Evolutionary conservation across 2,329 filamentous ascomycete species (phyloP), one percentile per base, ranked within the genome.

Genomic region (Fonsecaea pedrosoi): DNA sequence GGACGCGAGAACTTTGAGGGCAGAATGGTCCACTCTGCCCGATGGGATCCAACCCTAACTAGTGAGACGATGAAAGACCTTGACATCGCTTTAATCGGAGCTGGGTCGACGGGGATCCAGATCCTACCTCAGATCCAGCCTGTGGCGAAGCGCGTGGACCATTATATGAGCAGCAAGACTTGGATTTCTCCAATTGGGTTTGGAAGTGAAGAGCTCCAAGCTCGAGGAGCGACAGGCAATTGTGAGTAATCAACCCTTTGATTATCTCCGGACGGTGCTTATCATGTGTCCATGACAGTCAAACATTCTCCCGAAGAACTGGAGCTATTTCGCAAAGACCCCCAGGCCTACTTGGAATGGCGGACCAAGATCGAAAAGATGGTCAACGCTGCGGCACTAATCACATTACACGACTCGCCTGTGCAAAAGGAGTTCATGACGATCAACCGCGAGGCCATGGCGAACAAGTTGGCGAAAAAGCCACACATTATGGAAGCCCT

Each of bases 41-140:
- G 71, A 50, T 82, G 80, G 80, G 78, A 81, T 48, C 38, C 62
- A 4, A 35, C 54, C 65, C 68, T 54, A 30, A 45, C 1, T 67
- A 66, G 8, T 21, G 25, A 45, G 37, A 62, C 45, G 10, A 74
- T 72, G 34, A 42, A 38, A 34, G 30, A 32, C 30, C 30, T 32
- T 32, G 30, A 32, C 30, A 64, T 74, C 8, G 73, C 70, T 5
- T 38, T 74, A 9, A 72, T 74, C 56, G 68, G 73, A 3, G 69
- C 67, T 54, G 73, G 72, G 18, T 72, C 72, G 1, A 68, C 62
- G 2, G 72, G 70, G 1, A 71, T 73, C 18, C 72, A 74, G 55
- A 65, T 74, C 35, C 70, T 80, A 12, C 78, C 79, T 0, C 76
- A 75, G 0, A 76, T 80, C 54, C 78, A 80, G 59, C 76, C 77